Conservation (phyloP, 148 eudicot species). For the Camellia japonica region DNA sequence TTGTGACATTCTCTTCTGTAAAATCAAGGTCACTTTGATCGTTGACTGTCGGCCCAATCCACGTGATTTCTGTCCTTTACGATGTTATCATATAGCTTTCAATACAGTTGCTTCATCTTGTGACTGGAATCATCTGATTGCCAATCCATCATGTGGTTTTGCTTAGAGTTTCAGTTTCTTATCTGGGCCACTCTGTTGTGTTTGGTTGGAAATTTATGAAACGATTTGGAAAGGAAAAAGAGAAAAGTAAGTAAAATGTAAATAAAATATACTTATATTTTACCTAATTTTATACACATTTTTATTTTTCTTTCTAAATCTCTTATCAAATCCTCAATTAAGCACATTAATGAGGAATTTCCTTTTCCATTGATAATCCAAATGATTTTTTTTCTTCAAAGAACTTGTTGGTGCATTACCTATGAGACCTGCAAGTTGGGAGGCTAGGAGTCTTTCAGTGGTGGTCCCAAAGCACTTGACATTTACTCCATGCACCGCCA, state of each 20-base stretch:
- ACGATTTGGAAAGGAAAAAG: no score
- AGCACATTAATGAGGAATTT: neutral
- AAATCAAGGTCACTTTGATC: neutral
- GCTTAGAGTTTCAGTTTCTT: constrained; percentile 12
- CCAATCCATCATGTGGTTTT: neutral
- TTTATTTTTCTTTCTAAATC: no score
- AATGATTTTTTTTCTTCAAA: neutral
- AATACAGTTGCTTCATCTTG: neutral
- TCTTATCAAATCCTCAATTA: no score
- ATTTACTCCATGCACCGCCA: neutral
- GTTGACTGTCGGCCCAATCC: constrained; percentile 7
- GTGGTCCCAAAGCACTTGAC: constrained; percentile 14
- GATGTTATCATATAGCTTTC: constrained; percentile 11
- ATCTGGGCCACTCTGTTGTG: neutral
- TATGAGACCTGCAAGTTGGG: constrained; percentile 10
- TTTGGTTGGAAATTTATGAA: no score
- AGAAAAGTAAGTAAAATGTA: no score
- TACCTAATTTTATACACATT: no score
- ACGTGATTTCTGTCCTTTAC: constrained; percentile 20
- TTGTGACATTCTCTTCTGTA: no score
- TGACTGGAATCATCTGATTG: neutral
- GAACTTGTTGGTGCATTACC: constrained; percentile 7
- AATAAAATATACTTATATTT: no score
- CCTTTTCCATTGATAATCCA: neutral
- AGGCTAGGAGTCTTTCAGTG: neutral